Conservation (phyloP, 2,329 filamentous ascomycete species). For the Xylariaceae sp. region DNA sequence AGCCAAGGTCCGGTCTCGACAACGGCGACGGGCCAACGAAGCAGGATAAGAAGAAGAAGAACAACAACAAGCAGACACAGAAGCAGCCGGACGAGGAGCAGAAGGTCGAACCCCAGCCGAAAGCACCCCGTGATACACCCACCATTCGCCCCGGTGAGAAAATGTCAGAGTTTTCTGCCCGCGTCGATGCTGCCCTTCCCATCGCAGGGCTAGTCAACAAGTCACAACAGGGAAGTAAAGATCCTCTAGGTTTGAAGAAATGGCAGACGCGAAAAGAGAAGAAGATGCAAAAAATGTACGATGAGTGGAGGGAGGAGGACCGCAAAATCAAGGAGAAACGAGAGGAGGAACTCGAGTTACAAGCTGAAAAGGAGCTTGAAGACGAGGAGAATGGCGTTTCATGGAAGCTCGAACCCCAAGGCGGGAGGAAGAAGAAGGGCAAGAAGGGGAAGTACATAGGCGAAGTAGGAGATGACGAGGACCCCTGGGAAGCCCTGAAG, state of each 20-base stretch:
- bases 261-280: slow-evolving; percentile 78
- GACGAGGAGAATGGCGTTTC: slow-evolving; percentile 49
- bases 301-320: slow-evolving; percentile 70
- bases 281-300: slow-evolving; percentile 74
- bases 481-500: slow-evolving; percentile 75
- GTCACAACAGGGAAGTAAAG: slow-evolving; percentile 55
- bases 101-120: slow-evolving; percentile 11
- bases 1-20: slow-evolving; percentile 61
- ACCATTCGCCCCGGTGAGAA: slow-evolving; percentile 81
- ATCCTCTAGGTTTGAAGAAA: slow-evolving; percentile 61
- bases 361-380: slow-evolving; percentile 59
- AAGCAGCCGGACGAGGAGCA: slow-evolving; percentile 7
- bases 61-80: slow-evolving; percentile 8
- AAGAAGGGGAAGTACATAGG: slow-evolving; percentile 34
- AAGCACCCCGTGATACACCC: slow-evolving; percentile 37
- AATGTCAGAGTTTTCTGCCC: slow-evolving; percentile 72
- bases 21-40: slow-evolving; percentile 51
- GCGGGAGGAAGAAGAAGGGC: slow-evolving; percentile 40
- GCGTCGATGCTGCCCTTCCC: slow-evolving; percentile 82
- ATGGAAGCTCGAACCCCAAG: slow-evolving; percentile 42
- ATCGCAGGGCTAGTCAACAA: slow-evolving; percentile 66
- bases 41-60: slow-evolving; percentile 28
- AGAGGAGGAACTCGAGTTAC: slow-evolving; percentile 61
- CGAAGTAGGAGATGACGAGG: slow-evolving; percentile 51
- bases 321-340: slow-evolving; percentile 57